Conservation (phyloP, 306 rosid species). For the Cicer chorassanicum region DNA sequence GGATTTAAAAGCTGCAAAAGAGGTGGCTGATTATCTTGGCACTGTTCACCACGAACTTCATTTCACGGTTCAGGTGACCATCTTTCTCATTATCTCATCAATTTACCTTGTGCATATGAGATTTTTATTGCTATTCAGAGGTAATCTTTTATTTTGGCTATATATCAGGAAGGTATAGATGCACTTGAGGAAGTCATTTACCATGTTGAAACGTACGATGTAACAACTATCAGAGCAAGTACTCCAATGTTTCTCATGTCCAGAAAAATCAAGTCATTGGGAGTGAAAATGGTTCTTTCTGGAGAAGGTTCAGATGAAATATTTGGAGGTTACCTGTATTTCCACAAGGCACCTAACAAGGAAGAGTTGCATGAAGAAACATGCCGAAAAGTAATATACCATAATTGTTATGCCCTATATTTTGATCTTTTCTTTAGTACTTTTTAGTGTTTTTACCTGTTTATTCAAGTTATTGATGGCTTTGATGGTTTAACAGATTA, state of each 20-base stretch:
- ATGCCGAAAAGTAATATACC: slow-evolving; percentile 71
- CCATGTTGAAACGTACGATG: slow-evolving; percentile 96
- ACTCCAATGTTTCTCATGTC: slow-evolving; percentile 99
- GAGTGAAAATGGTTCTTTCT: slow-evolving; percentile 99
- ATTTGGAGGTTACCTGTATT: slow-evolving; percentile 95
- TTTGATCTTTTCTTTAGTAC: slow-evolving; percentile 31
- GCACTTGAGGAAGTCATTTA: slow-evolving; percentile 97
- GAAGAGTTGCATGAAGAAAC: slow-evolving; percentile 93
- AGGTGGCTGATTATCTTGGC: slow-evolving; percentile 94
- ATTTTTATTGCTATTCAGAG: slow-evolving; percentile 10
- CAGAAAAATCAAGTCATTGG: slow-evolving; percentile 93
- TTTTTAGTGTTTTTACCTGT: slow-evolving; percentile 7
- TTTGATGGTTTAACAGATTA: slow-evolving; percentile 64
- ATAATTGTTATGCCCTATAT: slow-evolving; percentile 6
- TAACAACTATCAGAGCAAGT: slow-evolving; percentile 95
- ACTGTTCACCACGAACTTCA: slow-evolving; percentile 88
- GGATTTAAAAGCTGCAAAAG: slow-evolving; percentile 91
- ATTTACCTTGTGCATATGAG: neutral
- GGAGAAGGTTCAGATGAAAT: slow-evolving; percentile 99
- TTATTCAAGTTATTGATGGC: slow-evolving; percentile 26
- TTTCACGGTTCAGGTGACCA: slow-evolving; percentile 90
- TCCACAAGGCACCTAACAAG: slow-evolving; percentile 97
- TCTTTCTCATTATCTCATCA: slow-evolving; percentile 12
- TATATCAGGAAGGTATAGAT: slow-evolving; percentile 92
- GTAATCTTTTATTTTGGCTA: slow-evolving; percentile 37